Evolutionary conservation across 1,284 basidiomycete species (phyloP), one percentile per base, ranked within the genome.

Genomic region (Sanghuangporus sanghuang): DNA sequence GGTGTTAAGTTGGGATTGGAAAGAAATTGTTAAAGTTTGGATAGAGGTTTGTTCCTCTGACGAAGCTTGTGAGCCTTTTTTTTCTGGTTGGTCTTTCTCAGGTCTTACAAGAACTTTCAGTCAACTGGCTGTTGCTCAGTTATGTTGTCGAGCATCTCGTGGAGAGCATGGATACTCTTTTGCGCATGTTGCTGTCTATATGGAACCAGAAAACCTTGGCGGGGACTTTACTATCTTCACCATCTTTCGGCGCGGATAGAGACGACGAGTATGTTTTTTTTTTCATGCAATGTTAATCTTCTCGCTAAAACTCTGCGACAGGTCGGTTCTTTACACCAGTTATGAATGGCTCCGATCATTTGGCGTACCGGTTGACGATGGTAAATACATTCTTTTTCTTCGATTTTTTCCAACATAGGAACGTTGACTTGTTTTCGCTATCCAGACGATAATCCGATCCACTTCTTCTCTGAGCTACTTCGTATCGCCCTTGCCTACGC

Each of bases 61-160:
- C 60, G 80, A 79, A 23, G 73, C 77, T 49, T 82, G 88, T 89
- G 71, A 72, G 86, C 42, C 49, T 61, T 44, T 52, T 11, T 62
- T 21, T 9, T 40, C 54, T 40, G 50, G 18, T 5, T 32, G 14
- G 23, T 53, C 12, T 18, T 49, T 46, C 2, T 48, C 21, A 62
- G 27, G 49, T 3, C 58, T 69, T 46, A 68, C 53, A 36, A 32
- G 32, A 12, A 38, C 18, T 9, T 60, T 21, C 63, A 87, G 87
- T 86, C 67, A 76, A 87, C 66, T 89, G 87, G 87, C 70, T 70
- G 32, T 74, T 86, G 11, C 86, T 84, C 66, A 77, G 75, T 46
- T 77, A 78, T 62, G 70, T 86, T 2, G 67, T 86, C 0, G 76
- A 80, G 62, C 72, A 75, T 5, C 73, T 75, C 8, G 68, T 79